These are phyloP conservation scores for Botrytis aclada DNA, from an alignment of 2,329 filamentous ascomycete species.

Conservation along the genomic window DNA sequence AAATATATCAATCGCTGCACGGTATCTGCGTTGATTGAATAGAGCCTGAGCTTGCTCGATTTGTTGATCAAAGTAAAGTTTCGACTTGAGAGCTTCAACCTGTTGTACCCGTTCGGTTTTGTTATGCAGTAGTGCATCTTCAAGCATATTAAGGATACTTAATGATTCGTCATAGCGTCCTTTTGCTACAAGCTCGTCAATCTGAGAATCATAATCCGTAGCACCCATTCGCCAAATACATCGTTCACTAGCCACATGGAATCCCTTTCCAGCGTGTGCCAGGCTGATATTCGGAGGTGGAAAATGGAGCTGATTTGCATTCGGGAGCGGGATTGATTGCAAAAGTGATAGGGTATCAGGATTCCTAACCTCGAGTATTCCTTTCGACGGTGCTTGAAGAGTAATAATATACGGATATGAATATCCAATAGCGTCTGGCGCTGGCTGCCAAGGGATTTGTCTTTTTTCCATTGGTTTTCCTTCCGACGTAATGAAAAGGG, in stretches of 20 bases:
- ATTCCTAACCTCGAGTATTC: slow-evolving; percentile 84
- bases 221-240: slow-evolving; percentile 96
- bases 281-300: slow-evolving; percentile 89
- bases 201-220: slow-evolving; percentile 84
- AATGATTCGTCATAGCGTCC: slow-evolving; percentile 85
- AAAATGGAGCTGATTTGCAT: slow-evolving; percentile 82
- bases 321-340: slow-evolving; percentile 78
- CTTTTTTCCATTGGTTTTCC: slow-evolving; percentile 79
- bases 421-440: slow-evolving; percentile 89
- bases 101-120: slow-evolving; percentile 79
- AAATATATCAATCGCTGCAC: slow-evolving; percentile 85
- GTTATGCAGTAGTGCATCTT: slow-evolving; percentile 82
- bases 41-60: slow-evolving; percentile 74
- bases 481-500: slow-evolving; percentile 80
- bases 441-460: slow-evolving; percentile 87
- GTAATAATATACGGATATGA: slow-evolving; percentile 95
- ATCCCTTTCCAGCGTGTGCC: slow-evolving; percentile 94
- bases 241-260: slow-evolving; percentile 87
- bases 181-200: slow-evolving; percentile 73
- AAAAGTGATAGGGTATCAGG: slow-evolving; percentile 87
- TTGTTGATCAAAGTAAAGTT: slow-evolving; percentile 73
- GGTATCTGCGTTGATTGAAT: slow-evolving; percentile 79
- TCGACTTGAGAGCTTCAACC: slow-evolving; percentile 88
- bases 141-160: slow-evolving; percentile 82
- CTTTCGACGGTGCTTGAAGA: slow-evolving; percentile 78